Evolutionary conservation across 768 basidiomycete species (phyloP).

Genomic region (Termitomyces sp.): DNA sequence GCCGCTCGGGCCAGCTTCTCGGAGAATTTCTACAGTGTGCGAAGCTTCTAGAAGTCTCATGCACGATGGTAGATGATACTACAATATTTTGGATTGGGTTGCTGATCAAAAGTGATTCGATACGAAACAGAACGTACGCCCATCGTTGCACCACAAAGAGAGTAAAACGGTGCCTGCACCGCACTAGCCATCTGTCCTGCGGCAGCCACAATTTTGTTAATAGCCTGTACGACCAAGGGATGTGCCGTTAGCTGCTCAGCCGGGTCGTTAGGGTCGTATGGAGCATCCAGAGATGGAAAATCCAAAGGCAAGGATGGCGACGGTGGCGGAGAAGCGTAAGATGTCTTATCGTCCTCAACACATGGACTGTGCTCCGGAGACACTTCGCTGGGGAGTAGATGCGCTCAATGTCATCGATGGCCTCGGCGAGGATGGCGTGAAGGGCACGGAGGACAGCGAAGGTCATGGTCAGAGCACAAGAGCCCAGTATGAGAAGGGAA

Average conservation of each 20-base stretch:
- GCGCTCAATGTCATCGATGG: slow-evolving; percentile 61
- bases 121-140: slow-evolving; percentile 37
- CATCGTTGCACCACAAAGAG: slow-evolving; percentile 70
- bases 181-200: slow-evolving; percentile 61
- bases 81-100: neutral
- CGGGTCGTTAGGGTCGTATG: slow-evolving; percentile 37
- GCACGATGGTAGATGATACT: slow-evolving; percentile 75
- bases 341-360: neutral
- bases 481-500: neutral
- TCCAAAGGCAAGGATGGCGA: slow-evolving; percentile 32
- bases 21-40: slow-evolving; percentile 63
- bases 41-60: slow-evolving; percentile 69
- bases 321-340: slow-evolving; percentile 26
- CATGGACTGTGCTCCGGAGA: slow-evolving; percentile 4
- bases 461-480: slow-evolving; percentile 34
- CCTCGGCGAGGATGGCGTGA: slow-evolving; percentile 60
- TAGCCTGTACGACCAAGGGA: slow-evolving; percentile 53
- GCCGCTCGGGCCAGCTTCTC: slow-evolving; percentile 51
- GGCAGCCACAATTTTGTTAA: slow-evolving; percentile 61
- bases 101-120: neutral
- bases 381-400: slow-evolving; percentile 35
- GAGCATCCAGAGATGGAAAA: slow-evolving; percentile 52
- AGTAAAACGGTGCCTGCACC: slow-evolving; percentile 63
- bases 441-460: slow-evolving; percentile 60
- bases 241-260: slow-evolving; percentile 54